Base-by-base conservation (phyloP, 2,329 filamentous ascomycete species). In the Calonectria pseudoreteaudii region DNA sequence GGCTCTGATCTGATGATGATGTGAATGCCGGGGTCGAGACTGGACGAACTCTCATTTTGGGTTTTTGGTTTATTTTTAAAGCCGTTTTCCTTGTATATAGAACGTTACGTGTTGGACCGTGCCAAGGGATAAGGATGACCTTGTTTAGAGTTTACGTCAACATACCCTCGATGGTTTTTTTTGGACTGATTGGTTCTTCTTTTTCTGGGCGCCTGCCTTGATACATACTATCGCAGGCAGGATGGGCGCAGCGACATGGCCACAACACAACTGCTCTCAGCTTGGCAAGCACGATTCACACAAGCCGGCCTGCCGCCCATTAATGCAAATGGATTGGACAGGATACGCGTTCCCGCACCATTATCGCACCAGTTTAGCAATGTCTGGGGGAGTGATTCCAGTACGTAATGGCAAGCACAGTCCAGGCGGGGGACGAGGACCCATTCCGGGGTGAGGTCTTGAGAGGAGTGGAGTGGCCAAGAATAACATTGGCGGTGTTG, bases 351-450 rank as follows among this genome's bases (percentile, higher is more conserved):
- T 62, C 56, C 56, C 56, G 41, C 56, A 28, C 7, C 16, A 41
- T 28, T 41, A 62, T 62, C 56, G 36, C 26, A 16, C 28, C 50
- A 49, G 38, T 41, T 52, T 52, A 47, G 49, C 47, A 36, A 65
- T 58, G 50, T 68, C 66, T 60, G 66, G 66, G 52, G 68, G 49
- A 58, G 50, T 31, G 49, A 62, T 73, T 66, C n/a, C 71, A 53
- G 71, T 73, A 73, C 71, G 71, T 73, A 73, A 73, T 73, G 52
- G 50, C 66, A 65, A 53, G 66, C 60, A 64, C 65, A 53, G 56
- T 66, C 68, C 68, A 50, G 64, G 71, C 71, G 71, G 71, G 70
- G 41, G 62, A n/a, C 53, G 47, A 66, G 70, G 56, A 44, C 18
- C 31, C 30, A 52, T 38, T 64, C 44, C 31, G 56, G 31, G 52